Evolutionary conservation across 139 green algal genomes (phyloP), one percentile per base, ranked within the genome.

Genomic region (Spirogloea muscicola): DNA sequence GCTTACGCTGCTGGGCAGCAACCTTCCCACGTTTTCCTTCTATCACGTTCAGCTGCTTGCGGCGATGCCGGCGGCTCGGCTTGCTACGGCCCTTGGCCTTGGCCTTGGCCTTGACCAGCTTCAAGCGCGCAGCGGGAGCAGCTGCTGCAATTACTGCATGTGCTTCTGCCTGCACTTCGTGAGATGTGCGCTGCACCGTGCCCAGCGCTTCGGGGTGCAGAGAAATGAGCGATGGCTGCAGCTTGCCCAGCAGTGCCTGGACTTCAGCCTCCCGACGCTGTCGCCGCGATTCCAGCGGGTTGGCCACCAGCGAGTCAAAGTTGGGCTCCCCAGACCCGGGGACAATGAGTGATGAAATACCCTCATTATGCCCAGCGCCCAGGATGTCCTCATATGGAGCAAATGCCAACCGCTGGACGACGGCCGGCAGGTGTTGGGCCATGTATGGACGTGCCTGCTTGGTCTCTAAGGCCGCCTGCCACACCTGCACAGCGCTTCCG

Each of bases 361-460:
- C 82, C 1, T 21, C 82, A 2, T 66, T 68, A 74, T 96, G 89
- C 2, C 94, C 93, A 2, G 88, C 79, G 1, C 72, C 91, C 73
- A 98, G 65, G 39, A 96, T 87, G 72, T 98, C 94, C 82, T 98
- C 94, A 74, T 96, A 97, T 0, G 94, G 94, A 65, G 89, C 94
- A 81, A 99, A 99, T 2, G 49, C 37, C 13, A 96, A 29, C 51
- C 84, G 65, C 34, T 63, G 29, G 10, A 85, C n/a, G 1, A 31
- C 69, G 21, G 74, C 58, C 38, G 61, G 58, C 59, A 74, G 51
- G 52, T 38, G 25, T 18, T 38, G 27, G 3, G 51, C 87, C 84
- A 97, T 88, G 86, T 98, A 98, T 5, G 94, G 95, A 16, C 87
- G 59, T 25, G 82, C 55, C 34, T 85, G 81, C 81, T 97, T 98